Evolutionary conservation across 768 basidiomycete genomes (phyloP), one percentile per base, ranked within the genome.

Genomic region (Sarcodon aspratus): DNA sequence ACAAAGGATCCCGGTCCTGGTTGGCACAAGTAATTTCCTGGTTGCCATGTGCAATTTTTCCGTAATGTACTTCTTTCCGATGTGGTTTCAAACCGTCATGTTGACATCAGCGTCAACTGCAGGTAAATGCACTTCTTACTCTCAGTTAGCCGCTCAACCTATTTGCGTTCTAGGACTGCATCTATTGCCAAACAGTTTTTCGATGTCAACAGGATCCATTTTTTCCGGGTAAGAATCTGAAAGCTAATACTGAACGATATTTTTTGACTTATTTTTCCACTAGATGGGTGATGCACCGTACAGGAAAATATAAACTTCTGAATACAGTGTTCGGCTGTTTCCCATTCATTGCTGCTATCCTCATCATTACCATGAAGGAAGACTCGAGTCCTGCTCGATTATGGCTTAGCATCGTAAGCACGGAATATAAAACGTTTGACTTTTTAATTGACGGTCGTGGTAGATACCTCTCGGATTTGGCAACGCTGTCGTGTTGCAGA

Each of bases 71-170:
- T 88, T 83, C 63, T 84, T 77, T 63, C 87, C 87, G 6, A 80
- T 82, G 61, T 89, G 84, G 82, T 90, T 89, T 60, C 85, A 89
- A 61, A 87, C 84, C 0, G 87, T 89, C 4, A 69, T 74, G 61
- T 59, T 85, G 31, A 78, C 82, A 11, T 82, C 70, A 46, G 79
- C 85, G 17, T 78, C 82, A 10, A 74, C 72, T 7, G 79, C 82
- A 11, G 81, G 81, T 79, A 55, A 48, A 73, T 61, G 7, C 7
- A 6, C 15, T 32, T 36, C 12, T 31, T 17, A 9, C 31, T 9
- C 10, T 33, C 12, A 27, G 33, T 11, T 18, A 17, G 21, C 21
- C 5, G 7, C 27, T 7, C 21, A 21, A 11, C 44, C 36, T 37
- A 31, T 4, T 12, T 7, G n/a, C 15, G 13, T 17, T 61, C n/a